Base-by-base conservation (phyloP, 768 basidiomycete species). In the Lentinula aciculospora region DNA sequence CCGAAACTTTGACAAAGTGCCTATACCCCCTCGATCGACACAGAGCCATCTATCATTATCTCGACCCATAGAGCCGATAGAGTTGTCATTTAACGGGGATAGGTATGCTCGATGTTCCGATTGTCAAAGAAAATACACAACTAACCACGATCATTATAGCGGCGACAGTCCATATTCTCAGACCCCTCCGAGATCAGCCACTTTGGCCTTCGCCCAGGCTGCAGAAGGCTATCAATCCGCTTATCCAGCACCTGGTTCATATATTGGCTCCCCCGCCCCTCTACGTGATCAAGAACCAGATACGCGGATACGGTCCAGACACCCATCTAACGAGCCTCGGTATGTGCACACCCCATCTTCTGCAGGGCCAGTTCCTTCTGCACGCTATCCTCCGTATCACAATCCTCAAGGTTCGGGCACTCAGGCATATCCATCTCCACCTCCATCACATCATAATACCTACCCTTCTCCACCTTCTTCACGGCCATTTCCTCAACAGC, bases 151-250 rank as follows among this genome's bases (percentile, higher is more conserved):
- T 42, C 9, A 9, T 23, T 31, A 12, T 23, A 56, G 40, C 29
- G 23, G 9, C 21, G 37, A 45, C 23, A 15, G 21, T 13, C 12
- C 39, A 5, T 56, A 56, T 15, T 42, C 54, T 28, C 51, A 40
- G 25, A 29, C 54, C 13, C 40, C 54, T 31, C 54, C 54, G 10
- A 45, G 44, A n/a, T 56, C 54, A 2, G 44, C 54, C 40, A 46
- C 54, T 2, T 56, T 56, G 4, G 40, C 42, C 39, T 31, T 19
- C n/a, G 54, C 54, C 25, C 54, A 56, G 37, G 54, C 54, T 44
- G 40, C 54, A 19, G 54, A 56, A 40, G 42, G 39, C 23, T 40
- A 44, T 21, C n/a, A n/a, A 36, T n/a, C 42, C 12, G 25, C 34
- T 8, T 56, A 56, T 42, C n/a, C 54, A 1, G 17, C 10, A 9